Percentiles rank a stretch among this genome's conserved stretches.
Conservation (phyloP, 2,329 filamentous ascomycete species). For the Penicillium sp. region DNA sequence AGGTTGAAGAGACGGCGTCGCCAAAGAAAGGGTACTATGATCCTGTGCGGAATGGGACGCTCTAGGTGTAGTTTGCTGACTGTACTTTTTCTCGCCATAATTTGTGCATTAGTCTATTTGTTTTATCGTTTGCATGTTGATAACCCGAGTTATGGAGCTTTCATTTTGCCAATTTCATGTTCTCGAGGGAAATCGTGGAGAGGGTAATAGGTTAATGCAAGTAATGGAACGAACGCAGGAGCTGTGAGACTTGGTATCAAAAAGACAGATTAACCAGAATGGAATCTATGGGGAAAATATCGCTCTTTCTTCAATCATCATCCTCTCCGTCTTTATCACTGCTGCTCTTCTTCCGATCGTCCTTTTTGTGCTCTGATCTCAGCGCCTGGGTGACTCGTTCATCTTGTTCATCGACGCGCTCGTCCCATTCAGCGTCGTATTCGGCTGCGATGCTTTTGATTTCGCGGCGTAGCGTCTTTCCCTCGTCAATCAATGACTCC, state of each 20-base stretch:
- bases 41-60: conserved; percentile 47
- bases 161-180: neutral
- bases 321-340: conserved; percentile 39
- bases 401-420: conserved; percentile 73
- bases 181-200: neutral
- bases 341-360: conserved; percentile 41
- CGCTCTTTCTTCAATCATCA: conserved; percentile 26
- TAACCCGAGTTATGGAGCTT: conserved; percentile 8
- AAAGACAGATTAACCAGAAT: conserved; percentile 10
- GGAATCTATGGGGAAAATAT: conserved; percentile 8
- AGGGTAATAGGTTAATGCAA: conserved; percentile 7
- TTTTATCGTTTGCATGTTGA: conserved; percentile 12
- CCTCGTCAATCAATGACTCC: conserved; percentile 80
- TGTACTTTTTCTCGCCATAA: neutral
- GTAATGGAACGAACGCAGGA: conserved; percentile 16
- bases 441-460: conserved; percentile 81
- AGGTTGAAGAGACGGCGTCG: conserved; percentile 33
- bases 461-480: conserved; percentile 76
- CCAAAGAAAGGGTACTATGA: conserved; percentile 49
- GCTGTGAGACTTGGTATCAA: conserved; percentile 2
- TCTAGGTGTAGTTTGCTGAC: conserved; percentile 22
- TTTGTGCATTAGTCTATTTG: conserved; percentile 12
- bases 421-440: conserved; percentile 91
- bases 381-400: conserved; percentile 62
- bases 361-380: conserved; percentile 55